Percentiles rank a stretch among this genome's conserved stretches.
Conservation (phyloP, 2,329 filamentous ascomycete species). For the Neofusicoccum sp. region DNA sequence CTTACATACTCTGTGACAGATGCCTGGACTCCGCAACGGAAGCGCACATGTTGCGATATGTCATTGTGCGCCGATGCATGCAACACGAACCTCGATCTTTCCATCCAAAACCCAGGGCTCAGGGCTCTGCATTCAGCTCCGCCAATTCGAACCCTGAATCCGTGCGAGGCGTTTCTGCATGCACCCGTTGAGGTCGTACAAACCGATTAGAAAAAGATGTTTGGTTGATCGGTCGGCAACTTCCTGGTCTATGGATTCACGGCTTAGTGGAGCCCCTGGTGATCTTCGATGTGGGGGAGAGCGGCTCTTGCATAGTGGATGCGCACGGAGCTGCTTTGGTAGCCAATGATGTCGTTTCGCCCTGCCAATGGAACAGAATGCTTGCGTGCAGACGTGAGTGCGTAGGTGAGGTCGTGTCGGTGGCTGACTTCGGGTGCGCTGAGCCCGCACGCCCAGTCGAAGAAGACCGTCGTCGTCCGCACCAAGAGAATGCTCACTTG, state of each 20-base stretch:
- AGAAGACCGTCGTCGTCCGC: neutral
- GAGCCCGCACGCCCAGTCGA: neutral
- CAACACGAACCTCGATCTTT: neutral
- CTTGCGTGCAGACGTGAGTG: neutral
- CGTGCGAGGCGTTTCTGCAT: conserved; percentile 6
- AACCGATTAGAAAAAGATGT: neutral
- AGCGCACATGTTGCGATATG: conserved; percentile 6
- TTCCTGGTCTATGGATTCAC: conserved; percentile 3
- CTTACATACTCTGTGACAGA: conserved; percentile 6
- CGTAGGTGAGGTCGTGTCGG: neutral
- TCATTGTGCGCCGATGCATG: conserved; percentile 6
- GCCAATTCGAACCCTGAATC: conserved; percentile 7
- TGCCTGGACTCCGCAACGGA: neutral
- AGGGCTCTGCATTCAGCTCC: conserved; percentile 3
- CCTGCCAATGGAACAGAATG: neutral
- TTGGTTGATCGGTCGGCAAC: neutral
- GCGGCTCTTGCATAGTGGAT: conserved; percentile 4
- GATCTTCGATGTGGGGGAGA: neutral
- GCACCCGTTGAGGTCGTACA: neutral
- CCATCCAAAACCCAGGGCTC: neutral
- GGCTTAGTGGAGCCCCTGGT: neutral
- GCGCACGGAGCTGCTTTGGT: neutral
- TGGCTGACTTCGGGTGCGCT: neutral
- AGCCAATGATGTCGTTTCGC: neutral
- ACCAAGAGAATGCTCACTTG: neutral